Percentiles rank a stretch among this genome's conserved stretches.
phyloP scores from a whole-genome alignment of 805 yeast genomes.

The Metschnikowia picachoensis region DNA sequence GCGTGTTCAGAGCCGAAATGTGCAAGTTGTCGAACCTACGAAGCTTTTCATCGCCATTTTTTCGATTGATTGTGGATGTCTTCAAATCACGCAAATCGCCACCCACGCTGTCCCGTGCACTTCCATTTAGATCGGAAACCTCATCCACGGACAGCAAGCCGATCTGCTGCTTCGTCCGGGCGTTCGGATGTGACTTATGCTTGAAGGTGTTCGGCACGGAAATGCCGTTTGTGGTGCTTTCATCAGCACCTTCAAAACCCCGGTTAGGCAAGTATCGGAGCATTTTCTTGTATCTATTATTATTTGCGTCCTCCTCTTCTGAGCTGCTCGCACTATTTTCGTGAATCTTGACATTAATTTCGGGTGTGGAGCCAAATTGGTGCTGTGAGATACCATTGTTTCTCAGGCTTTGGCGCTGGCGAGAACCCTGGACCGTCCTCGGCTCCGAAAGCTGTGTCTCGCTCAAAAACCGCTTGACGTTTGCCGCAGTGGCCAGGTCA shows the following conservation, averaged over 20 bases:
- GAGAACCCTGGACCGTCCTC: background rate
- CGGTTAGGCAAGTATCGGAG: constrained; percentile 32
- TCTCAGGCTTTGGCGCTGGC: background rate
- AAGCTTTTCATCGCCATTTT: background rate
- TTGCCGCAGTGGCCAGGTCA: constrained; percentile 21
- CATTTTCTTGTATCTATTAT: constrained; percentile 27
- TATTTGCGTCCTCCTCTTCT: background rate
- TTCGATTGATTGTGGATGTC: background rate
- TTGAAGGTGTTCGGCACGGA: constrained; percentile 44
- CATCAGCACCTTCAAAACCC: constrained; percentile 24
- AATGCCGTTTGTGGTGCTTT: constrained; percentile 13
- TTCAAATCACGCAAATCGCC: background rate
- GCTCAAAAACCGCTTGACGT: constrained; percentile 25
- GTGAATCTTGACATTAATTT: constrained; percentile 9
- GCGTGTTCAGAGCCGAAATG: constrained; percentile 20
- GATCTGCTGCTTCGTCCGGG: constrained; percentile 34
- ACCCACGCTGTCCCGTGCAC: background rate
- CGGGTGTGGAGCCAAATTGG: constrained; percentile 13
- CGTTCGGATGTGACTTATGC: constrained; percentile 43
- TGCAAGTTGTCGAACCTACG: background rate
- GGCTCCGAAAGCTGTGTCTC: constrained; percentile 25
- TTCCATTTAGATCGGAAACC: background rate
- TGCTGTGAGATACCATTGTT: background rate
- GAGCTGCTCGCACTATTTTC: background rate
- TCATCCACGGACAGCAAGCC: constrained; percentile 17